Evolutionary conservation across 2,329 filamentous ascomycete species (phyloP).

Genomic region (Colletotrichum sp.): DNA sequence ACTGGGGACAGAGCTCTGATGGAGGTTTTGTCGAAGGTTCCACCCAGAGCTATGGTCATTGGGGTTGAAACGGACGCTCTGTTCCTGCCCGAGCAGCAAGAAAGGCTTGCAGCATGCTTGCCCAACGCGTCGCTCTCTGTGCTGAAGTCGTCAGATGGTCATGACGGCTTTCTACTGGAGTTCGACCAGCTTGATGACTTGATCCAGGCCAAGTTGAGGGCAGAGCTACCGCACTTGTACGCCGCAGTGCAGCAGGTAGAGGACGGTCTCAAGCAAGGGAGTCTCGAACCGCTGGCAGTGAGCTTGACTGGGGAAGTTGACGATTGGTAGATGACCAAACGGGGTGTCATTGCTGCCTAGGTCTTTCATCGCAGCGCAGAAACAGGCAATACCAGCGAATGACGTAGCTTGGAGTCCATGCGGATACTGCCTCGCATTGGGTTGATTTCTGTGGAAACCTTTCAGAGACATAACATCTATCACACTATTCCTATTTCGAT

Average conservation of each 20-base stretch:
- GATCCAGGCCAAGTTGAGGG: slow-evolving; percentile 25
- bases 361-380: background rate
- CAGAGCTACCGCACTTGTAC: background rate
- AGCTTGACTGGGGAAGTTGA: slow-evolving; percentile 9
- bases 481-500: background rate
- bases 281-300: background rate
- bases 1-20: slow-evolving; percentile 38
- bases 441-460: background rate
- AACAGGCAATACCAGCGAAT: background rate
- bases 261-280: background rate
- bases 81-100: slow-evolving; percentile 36
- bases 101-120: slow-evolving; percentile 31
- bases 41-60: slow-evolving; percentile 34
- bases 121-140: slow-evolving; percentile 31
- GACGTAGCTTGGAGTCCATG: background rate
- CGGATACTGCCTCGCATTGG: background rate
- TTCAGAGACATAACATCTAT: background rate
- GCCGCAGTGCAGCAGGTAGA: background rate
- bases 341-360: background rate
- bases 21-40: slow-evolving; percentile 26
- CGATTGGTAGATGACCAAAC: slow-evolving; percentile 64
- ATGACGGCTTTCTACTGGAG: slow-evolving; percentile 42
- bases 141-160: slow-evolving; percentile 34
- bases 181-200: slow-evolving; percentile 34
- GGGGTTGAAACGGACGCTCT: slow-evolving; percentile 38